A percentile compares a stretch with the other conserved stretches of the same genome.
Conservation (phyloP, 169 alveolate species). For the Cryptosporidium sp. region DNA sequence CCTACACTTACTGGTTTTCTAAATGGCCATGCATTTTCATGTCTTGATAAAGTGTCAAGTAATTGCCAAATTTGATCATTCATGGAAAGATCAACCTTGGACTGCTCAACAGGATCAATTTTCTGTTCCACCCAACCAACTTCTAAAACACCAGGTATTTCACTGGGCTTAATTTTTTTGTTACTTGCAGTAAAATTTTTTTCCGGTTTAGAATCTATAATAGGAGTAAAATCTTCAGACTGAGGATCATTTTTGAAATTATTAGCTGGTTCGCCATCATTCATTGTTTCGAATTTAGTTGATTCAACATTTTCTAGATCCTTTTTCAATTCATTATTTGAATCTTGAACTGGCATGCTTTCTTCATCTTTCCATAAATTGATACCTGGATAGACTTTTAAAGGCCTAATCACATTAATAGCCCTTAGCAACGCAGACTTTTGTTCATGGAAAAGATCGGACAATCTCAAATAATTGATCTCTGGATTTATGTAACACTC, state of each 20-base stretch:
- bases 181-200: background rate
- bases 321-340: slow-evolving; percentile 14
- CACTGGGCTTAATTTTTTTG: slow-evolving; percentile 81
- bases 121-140: slow-evolving; percentile 91
- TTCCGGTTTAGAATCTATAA: background rate
- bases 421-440: slow-evolving; percentile 87
- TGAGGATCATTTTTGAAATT: background rate
- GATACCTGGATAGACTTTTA: slow-evolving; percentile 87
- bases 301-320: slow-evolving; percentile 13
- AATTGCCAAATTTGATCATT: slow-evolving; percentile 87
- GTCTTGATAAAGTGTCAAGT: slow-evolving; percentile 84
- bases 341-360: slow-evolving; percentile 7
- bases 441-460: slow-evolving; percentile 91
- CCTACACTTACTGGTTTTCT: slow-evolving; percentile 94
- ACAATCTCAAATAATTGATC: slow-evolving; percentile 92
- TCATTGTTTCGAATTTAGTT: background rate
- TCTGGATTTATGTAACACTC: slow-evolving; percentile 94
- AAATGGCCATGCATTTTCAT: slow-evolving; percentile 94
- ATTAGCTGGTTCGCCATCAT: background rate
- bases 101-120: slow-evolving; percentile 63
- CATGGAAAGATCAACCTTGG: slow-evolving; percentile 77
- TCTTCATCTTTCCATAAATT: slow-evolving; percentile 79
- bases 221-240: background rate
- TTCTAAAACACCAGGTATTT: slow-evolving; percentile 93
- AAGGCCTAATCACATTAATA: slow-evolving; percentile 86